Base-by-base conservation (phyloP, 352 stramenopile genomes). In the Phytophthora constricta region DNA sequence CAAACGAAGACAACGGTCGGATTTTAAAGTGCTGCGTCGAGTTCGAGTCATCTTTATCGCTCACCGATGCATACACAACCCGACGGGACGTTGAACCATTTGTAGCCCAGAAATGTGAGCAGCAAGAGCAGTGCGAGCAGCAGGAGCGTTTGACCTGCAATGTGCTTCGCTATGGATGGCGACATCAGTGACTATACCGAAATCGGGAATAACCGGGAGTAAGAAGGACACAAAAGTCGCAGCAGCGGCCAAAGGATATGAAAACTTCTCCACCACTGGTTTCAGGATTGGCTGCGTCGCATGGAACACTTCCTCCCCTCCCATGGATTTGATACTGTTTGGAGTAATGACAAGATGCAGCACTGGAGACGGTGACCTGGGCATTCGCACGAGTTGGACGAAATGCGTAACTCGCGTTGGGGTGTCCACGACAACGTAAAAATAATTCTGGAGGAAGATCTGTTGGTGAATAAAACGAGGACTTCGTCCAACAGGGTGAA, bases 1-100 rank as follows among this genome's bases (percentile, higher is more conserved):
- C 98, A 98, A 13, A 99, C 96, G 76, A 99, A 99, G 83, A 99
- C 99, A 62, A 99, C 72, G 45, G 98, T 90, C 33, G 96, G n/a
- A n/a, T n/a, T n/a, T n/a, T 98, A 76, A 97, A 98, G 85, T 99
- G 97, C 62, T 88, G 62, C 1, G 76, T 91, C 50, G 94, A 90
- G 49, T 76, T 14, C 4, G 80, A 67, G n/a, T 92, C 74, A 28
- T 92, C 80, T 3, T 56, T 52, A 17, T 77, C 46, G 56, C 91
- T 68, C 2, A 60, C 76, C 19, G 49, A 41, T 8, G 33, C n/a
- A n/a, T n/a, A n/a, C n/a, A n/a, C 74, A 66, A 16, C 80, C 82
- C 0, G 78, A 76, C 8, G 58, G n/a, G 3, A 88, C 75, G 49
- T 79, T 52, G 49, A 91, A 89, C 51, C 83, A 78, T 56, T 76